Evolutionary conservation across 2,329 filamentous ascomycete species (phyloP).

Genomic region (Colletotrichum zoysiae): DNA sequence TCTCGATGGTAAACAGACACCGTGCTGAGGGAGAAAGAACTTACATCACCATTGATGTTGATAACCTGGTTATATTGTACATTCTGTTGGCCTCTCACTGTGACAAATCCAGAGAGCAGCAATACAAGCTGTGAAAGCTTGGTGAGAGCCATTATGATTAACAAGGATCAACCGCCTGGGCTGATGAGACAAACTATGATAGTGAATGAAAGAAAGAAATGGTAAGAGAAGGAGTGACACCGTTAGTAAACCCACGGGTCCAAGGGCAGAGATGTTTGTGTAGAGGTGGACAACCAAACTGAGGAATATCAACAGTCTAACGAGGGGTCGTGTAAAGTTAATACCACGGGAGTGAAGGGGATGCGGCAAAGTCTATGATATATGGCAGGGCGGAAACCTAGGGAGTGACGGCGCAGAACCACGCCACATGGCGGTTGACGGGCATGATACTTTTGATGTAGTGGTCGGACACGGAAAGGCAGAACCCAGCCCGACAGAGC

Average conservation of each 20-base stretch:
- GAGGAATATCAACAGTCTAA: conserved; percentile 29
- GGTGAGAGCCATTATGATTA: conserved; percentile 42
- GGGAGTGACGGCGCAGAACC: background rate
- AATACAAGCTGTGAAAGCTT: conserved; percentile 36
- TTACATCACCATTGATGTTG: conserved; percentile 45
- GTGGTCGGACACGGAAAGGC: conserved; percentile 31
- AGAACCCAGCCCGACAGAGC: conserved; percentile 33
- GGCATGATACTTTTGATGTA: conserved; percentile 14
- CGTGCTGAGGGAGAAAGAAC: background rate
- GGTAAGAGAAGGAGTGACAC: conserved; percentile 41
- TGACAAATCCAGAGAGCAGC: conserved; percentile 36
- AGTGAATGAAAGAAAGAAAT: conserved; percentile 13
- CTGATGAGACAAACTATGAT: conserved; percentile 22
- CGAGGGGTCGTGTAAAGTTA: conserved; percentile 34
- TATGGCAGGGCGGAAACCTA: conserved; percentile 26
- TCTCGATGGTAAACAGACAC: background rate
- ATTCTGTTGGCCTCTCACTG: conserved; percentile 37
- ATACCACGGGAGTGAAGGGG: conserved; percentile 6
- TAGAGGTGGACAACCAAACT: conserved; percentile 24
- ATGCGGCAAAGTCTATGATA: conserved; percentile 32
- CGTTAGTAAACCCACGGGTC: conserved; percentile 42
- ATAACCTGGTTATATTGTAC: conserved; percentile 44
- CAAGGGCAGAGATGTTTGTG: conserved; percentile 38
- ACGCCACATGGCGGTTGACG: conserved; percentile 28
- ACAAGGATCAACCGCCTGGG: conserved; percentile 41